Evolutionary conservation across 495 filamentous ascomycete genomes (phyloP).

Genomic region (Penicillium cataractarum): DNA sequence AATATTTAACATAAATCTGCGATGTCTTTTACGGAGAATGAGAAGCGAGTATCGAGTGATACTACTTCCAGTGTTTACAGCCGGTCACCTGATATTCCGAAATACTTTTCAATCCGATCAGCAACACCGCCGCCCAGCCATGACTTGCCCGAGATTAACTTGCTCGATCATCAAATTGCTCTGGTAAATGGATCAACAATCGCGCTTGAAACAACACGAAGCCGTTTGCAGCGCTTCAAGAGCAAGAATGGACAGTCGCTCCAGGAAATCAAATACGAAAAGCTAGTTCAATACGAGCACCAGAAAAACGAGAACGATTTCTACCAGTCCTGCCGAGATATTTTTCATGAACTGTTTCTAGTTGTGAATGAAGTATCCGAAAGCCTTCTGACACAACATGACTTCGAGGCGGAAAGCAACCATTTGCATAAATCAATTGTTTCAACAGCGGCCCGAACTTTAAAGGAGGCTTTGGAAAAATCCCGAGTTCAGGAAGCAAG

Average conservation of each 20-base stretch:
- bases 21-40: too few relatives aligned
- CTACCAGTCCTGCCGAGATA: constrained; percentile 5
- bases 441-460: background rate
- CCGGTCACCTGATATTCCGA: constrained; percentile 4
- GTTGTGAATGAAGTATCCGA: background rate
- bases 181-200: constrained; percentile 13
- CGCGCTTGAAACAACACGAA: constrained; percentile 10
- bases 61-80: constrained; percentile 14
- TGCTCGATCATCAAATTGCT: constrained; percentile 16
- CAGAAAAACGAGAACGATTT: constrained; percentile 13
- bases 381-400: background rate
- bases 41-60: background rate
- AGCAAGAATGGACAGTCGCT: background rate
- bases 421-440: background rate
- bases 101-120: background rate
- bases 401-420: constrained; percentile 6
- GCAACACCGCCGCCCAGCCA: background rate
- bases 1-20: too few relatives aligned
- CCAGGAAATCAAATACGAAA: background rate
- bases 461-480: constrained; percentile 3
- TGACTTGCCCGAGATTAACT: constrained; percentile 15
- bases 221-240: constrained; percentile 5
- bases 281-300: constrained; percentile 1
- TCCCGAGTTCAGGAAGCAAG: constrained; percentile 5
- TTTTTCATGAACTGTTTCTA: constrained; percentile 4